Percentiles rank a stretch among this genome's conserved stretches.
These are phyloP conservation scores for Ambrosia hybrid DNA, from an alignment of 140 eudicot genomes.

Conservation along the genomic window DNA sequence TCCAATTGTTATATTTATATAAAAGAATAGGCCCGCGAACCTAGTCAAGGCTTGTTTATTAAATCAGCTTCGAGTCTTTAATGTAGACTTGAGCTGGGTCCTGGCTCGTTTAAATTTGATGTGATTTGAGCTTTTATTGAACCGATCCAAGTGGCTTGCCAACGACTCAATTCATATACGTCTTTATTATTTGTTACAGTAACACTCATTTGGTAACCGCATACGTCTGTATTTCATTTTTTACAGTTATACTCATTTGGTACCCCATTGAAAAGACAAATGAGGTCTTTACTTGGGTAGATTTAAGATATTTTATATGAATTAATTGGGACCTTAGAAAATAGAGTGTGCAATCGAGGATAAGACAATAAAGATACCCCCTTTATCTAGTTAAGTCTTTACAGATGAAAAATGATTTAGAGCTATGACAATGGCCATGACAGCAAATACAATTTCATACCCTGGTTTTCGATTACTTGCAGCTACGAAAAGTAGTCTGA, in stretches of 20 bases:
- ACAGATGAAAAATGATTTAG: constrained; percentile 12
- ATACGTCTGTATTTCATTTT: not conserved
- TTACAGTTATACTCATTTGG: not conserved
- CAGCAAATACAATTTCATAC: constrained; percentile 31
- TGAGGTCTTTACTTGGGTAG: not conserved
- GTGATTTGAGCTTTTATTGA: not conserved
- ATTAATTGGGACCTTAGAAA: constrained; percentile 41
- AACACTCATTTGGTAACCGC: not conserved
- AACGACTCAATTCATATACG: not conserved
- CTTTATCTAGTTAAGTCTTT: not conserved
- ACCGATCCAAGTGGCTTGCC: not conserved
- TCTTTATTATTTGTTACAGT: constrained; percentile 1
- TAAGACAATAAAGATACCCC: constrained; percentile 41
- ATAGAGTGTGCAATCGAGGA: constrained; percentile 1
- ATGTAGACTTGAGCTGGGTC: too few relatives aligned
- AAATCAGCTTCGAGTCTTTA: not conserved
- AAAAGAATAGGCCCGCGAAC: not conserved
- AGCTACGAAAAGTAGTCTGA: constrained; percentile 21
- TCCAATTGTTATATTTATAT: not conserved
- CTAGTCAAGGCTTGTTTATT: not conserved
- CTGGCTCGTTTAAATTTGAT: too few relatives aligned
- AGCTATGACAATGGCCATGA: constrained; percentile 23
- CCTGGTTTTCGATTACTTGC: constrained; percentile 38
- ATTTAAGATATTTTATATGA: constrained; percentile 15
- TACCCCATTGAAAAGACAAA: not conserved